These are phyloP conservation scores for Aspergillus cristatus DNA, from an alignment of 495 filamentous ascomycete species.

Conservation along the genomic window DNA sequence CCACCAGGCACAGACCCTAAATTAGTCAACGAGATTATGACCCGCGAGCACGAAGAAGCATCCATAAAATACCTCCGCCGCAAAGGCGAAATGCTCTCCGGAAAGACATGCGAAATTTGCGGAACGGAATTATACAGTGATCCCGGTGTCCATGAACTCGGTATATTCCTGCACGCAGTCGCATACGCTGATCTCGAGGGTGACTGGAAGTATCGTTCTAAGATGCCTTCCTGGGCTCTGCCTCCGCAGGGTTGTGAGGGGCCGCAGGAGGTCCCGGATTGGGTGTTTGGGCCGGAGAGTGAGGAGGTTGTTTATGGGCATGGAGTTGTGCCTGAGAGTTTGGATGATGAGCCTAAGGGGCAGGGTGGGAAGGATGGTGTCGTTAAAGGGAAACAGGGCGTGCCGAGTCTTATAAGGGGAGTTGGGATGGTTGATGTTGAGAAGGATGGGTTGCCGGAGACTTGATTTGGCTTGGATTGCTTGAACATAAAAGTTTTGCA, in stretches of 20 bases:
- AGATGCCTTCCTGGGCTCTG: slow-evolving; percentile 76
- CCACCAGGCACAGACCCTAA: slow-evolving; percentile 30
- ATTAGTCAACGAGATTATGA: slow-evolving; percentile 34
- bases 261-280: slow-evolving; percentile 43
- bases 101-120: slow-evolving; percentile 69
- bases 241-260: slow-evolving; percentile 58
- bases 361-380: too few relatives aligned
- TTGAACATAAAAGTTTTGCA: too few relatives aligned
- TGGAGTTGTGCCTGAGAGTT: slow-evolving; percentile 23
- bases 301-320: slow-evolving; percentile 30
- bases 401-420: slow-evolving; percentile 9
- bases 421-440: slow-evolving; percentile 11
- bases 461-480: too few relatives aligned
- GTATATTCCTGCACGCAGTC: slow-evolving; percentile 85
- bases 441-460: too few relatives aligned
- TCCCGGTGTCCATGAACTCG: slow-evolving; percentile 79
- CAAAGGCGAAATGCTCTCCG: slow-evolving; percentile 83
- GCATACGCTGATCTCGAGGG: slow-evolving; percentile 76
- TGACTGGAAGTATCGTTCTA: slow-evolving; percentile 77
- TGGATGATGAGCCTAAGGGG: slow-evolving; percentile 8
- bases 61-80: slow-evolving; percentile 72
- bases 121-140: slow-evolving; percentile 86
- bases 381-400: slow-evolving; percentile 1
- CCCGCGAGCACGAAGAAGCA: slow-evolving; percentile 68
- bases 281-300: slow-evolving; percentile 23